Percentiles rank a stretch among this genome's conserved stretches.
Evolutionary conservation across 2,329 filamentous ascomycete genomes (phyloP).

Genomic region (Epichloe amarillans): DNA sequence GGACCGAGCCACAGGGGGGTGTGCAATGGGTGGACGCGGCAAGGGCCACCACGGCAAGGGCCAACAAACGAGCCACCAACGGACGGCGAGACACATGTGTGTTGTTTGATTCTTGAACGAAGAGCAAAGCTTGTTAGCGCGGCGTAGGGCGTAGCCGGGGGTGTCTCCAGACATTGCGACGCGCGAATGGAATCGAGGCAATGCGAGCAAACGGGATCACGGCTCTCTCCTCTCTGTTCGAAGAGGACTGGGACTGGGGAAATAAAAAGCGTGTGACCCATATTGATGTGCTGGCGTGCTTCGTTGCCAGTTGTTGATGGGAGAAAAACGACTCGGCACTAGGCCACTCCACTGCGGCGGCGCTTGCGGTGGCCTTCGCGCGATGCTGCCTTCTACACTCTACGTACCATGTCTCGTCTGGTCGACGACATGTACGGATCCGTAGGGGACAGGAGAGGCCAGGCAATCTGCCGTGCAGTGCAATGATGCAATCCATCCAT

Average conservation of each 20-base stretch:
- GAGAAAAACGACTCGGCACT: slow-evolving; percentile 45
- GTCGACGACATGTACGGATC: too few relatives aligned
- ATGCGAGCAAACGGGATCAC: slow-evolving; percentile 26
- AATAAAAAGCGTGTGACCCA: slow-evolving; percentile 42
- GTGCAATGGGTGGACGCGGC: not conserved
- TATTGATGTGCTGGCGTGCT: slow-evolving; percentile 84
- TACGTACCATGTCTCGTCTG: too few relatives aligned
- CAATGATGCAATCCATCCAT: not conserved
- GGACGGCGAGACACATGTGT: slow-evolving; percentile 48
- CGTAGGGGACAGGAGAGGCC: too few relatives aligned
- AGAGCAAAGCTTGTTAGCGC: slow-evolving; percentile 28
- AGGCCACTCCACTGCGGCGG: slow-evolving; percentile 48
- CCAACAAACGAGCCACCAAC: slow-evolving; percentile 29
- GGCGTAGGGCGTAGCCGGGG: slow-evolving; percentile 36
- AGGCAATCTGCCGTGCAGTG: not conserved
- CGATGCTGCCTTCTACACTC: not conserved
- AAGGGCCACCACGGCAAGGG: not conserved
- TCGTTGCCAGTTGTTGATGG: slow-evolving; percentile 72
- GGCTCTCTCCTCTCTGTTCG: slow-evolving; percentile 25
- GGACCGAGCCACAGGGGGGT: not conserved
- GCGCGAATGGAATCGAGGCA: slow-evolving; percentile 26
- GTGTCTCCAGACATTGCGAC: slow-evolving; percentile 27
- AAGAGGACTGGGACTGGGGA: slow-evolving; percentile 7
- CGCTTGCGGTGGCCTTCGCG: slow-evolving; percentile 25
- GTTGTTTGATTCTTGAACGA: slow-evolving; percentile 28